These are phyloP conservation scores for Atalantia buxifolia DNA, from an alignment of 345 rosid genomes.

Conservation along the genomic window DNA sequence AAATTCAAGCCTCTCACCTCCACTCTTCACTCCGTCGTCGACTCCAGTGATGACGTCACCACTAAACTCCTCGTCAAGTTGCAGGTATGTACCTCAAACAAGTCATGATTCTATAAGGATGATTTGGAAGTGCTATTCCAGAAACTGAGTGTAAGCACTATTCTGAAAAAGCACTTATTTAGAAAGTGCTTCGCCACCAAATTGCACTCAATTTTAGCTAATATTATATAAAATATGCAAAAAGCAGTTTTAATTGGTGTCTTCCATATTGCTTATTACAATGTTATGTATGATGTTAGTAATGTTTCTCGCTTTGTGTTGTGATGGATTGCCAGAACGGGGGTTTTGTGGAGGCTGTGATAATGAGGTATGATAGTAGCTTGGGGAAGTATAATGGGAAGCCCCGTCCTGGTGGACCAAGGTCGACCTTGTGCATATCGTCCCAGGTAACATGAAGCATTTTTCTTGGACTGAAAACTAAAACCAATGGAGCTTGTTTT, in stretches of 20 bases:
- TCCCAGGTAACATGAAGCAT: slow-evolving; percentile 58
- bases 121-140: neutral
- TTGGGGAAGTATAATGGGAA: slow-evolving; percentile 83
- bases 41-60: slow-evolving; percentile 82
- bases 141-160: neutral
- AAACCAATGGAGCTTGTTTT: neutral
- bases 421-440: slow-evolving; percentile 87
- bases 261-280: neutral
- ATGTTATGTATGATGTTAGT: neutral
- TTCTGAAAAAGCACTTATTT: neutral
- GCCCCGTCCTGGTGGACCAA: slow-evolving; percentile 78
- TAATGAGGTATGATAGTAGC: slow-evolving; percentile 86
- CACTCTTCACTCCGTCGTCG: slow-evolving; percentile 57
- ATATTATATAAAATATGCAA: too few relatives aligned
- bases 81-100: slow-evolving; percentile 40
- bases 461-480: neutral
- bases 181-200: neutral
- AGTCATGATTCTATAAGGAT: neutral
- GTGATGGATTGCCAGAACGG: slow-evolving; percentile 47
- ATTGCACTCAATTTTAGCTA: neutral
- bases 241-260: neutral
- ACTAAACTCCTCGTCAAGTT: slow-evolving; percentile 76
- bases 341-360: slow-evolving; percentile 89
- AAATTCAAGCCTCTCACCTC: slow-evolving; percentile 85
- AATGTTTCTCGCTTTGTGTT: neutral